Conservation (phyloP, 805 yeast genomes). For the Candida argentea region DNA sequence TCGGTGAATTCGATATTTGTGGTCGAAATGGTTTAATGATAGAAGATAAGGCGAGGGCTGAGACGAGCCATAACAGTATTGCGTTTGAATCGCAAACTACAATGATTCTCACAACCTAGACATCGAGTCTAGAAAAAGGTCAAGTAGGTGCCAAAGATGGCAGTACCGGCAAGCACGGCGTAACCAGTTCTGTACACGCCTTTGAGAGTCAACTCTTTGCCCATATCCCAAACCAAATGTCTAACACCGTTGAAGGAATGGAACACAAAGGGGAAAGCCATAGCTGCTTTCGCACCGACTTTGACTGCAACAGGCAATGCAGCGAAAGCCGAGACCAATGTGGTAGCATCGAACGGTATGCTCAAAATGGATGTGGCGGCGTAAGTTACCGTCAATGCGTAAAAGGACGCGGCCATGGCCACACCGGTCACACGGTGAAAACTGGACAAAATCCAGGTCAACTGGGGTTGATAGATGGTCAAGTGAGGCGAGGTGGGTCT, state of each 20-base stretch:
- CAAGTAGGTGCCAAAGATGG: slow-evolving; percentile 47
- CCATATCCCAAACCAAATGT: slow-evolving; percentile 90
- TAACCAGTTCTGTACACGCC: slow-evolving; percentile 94
- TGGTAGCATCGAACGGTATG: slow-evolving; percentile 49
- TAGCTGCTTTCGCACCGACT: slow-evolving; percentile 52
- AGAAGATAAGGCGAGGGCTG: too few relatives aligned
- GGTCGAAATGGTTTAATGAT: not conserved
- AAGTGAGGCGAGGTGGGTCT: slow-evolving; percentile 92
- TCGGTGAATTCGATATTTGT: not conserved
- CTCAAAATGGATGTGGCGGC: slow-evolving; percentile 52
- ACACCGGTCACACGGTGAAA: slow-evolving; percentile 87
- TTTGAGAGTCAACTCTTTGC: slow-evolving; percentile 64
- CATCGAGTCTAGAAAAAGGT: slow-evolving; percentile 26
- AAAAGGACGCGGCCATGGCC: slow-evolving; percentile 67
- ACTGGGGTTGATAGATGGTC: slow-evolving; percentile 82
- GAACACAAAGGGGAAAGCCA: slow-evolving; percentile 79
- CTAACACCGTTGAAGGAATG: slow-evolving; percentile 83
- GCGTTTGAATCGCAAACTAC: too few relatives aligned
- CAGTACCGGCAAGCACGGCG: slow-evolving; percentile 60
- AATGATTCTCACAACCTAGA: too few relatives aligned
- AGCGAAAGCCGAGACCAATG: slow-evolving; percentile 45
- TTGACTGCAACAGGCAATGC: slow-evolving; percentile 58
- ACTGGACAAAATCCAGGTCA: slow-evolving; percentile 73
- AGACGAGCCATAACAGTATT: too few relatives aligned
- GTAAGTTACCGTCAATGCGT: slow-evolving; percentile 65